Evolutionary conservation across 768 basidiomycete species (phyloP), one percentile per base, ranked within the genome.

Genomic region (Lentinus tigrinus): DNA sequence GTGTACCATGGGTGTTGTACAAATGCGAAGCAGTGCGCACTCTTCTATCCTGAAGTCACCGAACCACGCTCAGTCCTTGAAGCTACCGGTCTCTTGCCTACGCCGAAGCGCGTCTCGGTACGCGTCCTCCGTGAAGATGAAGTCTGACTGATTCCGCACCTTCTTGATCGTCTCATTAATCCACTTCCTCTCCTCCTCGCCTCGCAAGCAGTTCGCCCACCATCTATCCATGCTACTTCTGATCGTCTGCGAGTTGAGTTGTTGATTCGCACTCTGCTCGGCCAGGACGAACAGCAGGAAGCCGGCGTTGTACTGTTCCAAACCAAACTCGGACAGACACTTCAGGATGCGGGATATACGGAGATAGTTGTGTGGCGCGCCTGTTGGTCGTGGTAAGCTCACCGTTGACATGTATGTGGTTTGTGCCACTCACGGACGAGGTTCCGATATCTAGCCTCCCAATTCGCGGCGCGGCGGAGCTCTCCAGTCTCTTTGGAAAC

Each of bases 331-430:
- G 19, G 87, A 89, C 23, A 90, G 71, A 62, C 83, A 87, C 71
- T 91, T 90, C 63, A 91, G 73, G 56, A 91, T 89, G 42, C 89
- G 85, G 31, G 89, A 85, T 62, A 91, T 85, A 36, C 89, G 84
- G 50, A 91, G 79, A 70, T 88, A 82, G 69, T 91, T 91, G 71
- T 91, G 89, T n/a, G 80, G 70, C 23, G 84, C 82, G 39, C 77
- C 89, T 89, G 65, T 8, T 21, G 3, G 0, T 17, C 14, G 17
- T n/a, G 5, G 26, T 31, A 3, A 49, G 16, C 47, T 50, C 54
- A 34, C 54, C 39, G 46, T 42, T 11, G n/a, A 10, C 1, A 42
- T 21, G 28, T n/a, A 40, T 24, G 2, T 16, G 14, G 21, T 11
- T 31, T 1, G n/a, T 7, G 7, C 4, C n/a, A 60, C 88, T 79